Evolutionary conservation across 1,284 basidiomycete species (phyloP), one percentile per base, ranked within the genome.

Genomic region (Cutaneotrichosporon mucoides): DNA sequence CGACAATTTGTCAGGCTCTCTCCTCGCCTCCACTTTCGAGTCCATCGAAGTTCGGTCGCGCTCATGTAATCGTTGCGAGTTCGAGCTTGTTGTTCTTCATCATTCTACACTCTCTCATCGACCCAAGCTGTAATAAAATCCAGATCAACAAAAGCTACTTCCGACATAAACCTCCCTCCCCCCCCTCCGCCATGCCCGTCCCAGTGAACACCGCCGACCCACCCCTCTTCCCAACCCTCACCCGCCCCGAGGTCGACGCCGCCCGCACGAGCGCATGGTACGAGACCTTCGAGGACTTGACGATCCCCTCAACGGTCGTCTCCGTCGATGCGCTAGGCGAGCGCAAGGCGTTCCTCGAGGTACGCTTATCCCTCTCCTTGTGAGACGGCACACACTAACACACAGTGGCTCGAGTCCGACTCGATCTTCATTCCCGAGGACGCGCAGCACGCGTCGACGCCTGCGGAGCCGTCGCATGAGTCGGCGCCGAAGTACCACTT

Each of bases 191-290:
- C 11, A 65, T 65, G 64, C 60, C 64, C 2, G 59, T 60, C 10
- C 58, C 64, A 11, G 44, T 60, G 6, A 47, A 16, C 4, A 15
- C 43, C 43, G 33, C n/a, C n/a, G 40, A 43, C 2, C 38, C 5
- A 12, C 48, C 15, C 38, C 52, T 59, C 5, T 60, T 60, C 15
- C 63, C 63, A 6, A 33, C 48, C 8, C 57, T 65, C 36, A 62
- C 58, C 6, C 45, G 46, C 16, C 49, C 37, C 1, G 40, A 49
- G 13, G 45, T 60, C 56, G 81, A 90, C 53, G 81, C 85, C 2
- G 90, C 90, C 68, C 88, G 92, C 63, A 92, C 93, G 70, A 92
- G 90, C 2, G 83, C 85, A 3, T 97, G 94, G 94, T 92, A 93
- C 70, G 85, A 89, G 2, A 76, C 73, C 6, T 94, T 92, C 73